A percentile compares a stretch with the other conserved stretches of the same genome.
Conservation (phyloP, 306 rosid species). For the Oemleria cerasiformis region DNA sequence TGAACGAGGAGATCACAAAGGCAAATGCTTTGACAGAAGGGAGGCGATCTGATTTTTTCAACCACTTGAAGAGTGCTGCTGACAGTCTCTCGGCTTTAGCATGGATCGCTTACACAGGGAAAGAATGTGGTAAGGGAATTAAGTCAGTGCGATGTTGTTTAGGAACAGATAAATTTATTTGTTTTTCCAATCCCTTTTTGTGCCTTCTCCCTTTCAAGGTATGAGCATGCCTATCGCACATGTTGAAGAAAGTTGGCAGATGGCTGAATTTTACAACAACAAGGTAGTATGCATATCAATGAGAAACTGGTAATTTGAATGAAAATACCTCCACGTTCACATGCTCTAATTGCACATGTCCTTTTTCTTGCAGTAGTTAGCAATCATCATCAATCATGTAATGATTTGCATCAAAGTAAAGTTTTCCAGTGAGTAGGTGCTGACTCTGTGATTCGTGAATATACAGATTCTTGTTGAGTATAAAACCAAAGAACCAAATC, state of each 20-base stretch:
- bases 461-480: constrained; percentile 85
- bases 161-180: constrained; percentile 7
- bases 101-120: constrained; percentile 88
- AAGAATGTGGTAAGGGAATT: constrained; percentile 71
- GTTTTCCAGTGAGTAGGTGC: background rate
- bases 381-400: background rate
- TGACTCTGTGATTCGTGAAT: constrained; percentile 26
- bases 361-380: background rate
- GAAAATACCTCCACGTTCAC: background rate
- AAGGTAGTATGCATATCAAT: constrained; percentile 58
- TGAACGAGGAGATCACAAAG: constrained; percentile 64
- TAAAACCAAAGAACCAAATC: constrained; percentile 85
- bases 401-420: constrained; percentile 7
- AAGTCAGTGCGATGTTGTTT: constrained; percentile 17
- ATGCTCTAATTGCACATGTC: background rate
- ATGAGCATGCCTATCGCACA: constrained; percentile 98
- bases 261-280: constrained; percentile 98
- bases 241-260: constrained; percentile 99
- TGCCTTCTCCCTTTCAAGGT: constrained; percentile 49
- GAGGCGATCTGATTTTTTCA: constrained; percentile 77
- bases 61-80: constrained; percentile 82
- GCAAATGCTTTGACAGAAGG: constrained; percentile 73
- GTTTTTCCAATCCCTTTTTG: constrained; percentile 22
- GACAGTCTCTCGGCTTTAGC: constrained; percentile 96
- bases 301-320: constrained; percentile 16